Evolutionary conservation across 202 grass and related monocot genomes (phyloP).

Genomic region (Setaria viridis): DNA sequence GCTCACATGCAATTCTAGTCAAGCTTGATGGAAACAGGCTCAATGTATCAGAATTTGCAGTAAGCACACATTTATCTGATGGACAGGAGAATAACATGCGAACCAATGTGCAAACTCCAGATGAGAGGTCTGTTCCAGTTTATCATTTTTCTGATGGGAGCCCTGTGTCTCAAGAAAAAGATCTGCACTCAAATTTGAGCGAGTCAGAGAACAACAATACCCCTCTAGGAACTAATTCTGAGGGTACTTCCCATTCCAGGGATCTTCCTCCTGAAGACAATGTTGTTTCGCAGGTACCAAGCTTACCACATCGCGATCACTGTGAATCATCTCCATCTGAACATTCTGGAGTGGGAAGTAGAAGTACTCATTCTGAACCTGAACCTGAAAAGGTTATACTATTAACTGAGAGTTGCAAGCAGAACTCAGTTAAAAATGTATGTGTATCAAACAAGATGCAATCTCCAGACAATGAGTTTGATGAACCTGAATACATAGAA

Average conservation of each 20-base stretch:
- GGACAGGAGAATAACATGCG: constrained; percentile 43
- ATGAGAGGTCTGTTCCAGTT: constrained; percentile 62
- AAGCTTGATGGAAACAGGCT: constrained; percentile 73
- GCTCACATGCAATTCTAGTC: constrained; percentile 76
- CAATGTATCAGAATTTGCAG: constrained; percentile 49
- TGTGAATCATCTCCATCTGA: constrained; percentile 64
- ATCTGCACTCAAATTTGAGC: constrained; percentile 55
- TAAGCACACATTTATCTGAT: constrained; percentile 47
- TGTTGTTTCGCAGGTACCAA: constrained; percentile 58
- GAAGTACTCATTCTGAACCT: constrained; percentile 76
- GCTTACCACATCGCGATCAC: constrained; percentile 64
- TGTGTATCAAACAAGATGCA: constrained; percentile 70
- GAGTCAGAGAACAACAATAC: constrained; percentile 51
- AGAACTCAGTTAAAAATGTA: constrained; percentile 77
- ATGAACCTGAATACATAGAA: constrained; percentile 50
- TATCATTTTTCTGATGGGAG: constrained; percentile 60
- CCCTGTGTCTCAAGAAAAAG: constrained; percentile 53
- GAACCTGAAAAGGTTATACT: constrained; percentile 80
- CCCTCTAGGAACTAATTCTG: constrained; percentile 46
- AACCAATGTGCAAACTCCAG: constrained; percentile 24
- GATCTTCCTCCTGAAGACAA: constrained; percentile 57
- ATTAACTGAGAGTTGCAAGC: constrained; percentile 75
- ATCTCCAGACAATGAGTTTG: constrained; percentile 61
- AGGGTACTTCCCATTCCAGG: constrained; percentile 42
- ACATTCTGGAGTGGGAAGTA: constrained; percentile 73